Evolutionary conservation across 1,284 basidiomycete species (phyloP), one percentile per base, ranked within the genome.

Genomic region (Blastosporella zonata): DNA sequence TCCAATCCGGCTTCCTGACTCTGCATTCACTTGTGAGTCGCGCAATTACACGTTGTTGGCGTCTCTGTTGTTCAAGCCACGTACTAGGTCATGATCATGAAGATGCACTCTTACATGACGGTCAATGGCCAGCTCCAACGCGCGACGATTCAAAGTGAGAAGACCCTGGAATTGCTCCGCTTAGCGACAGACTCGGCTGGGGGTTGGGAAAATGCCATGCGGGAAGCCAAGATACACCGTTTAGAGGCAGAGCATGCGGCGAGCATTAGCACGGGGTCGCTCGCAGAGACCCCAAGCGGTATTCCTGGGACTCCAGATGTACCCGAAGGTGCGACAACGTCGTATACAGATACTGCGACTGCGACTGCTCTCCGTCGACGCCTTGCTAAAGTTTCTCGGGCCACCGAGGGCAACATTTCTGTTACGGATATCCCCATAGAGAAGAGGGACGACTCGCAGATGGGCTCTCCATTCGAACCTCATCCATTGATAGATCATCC

Each of bases 1-100:
- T 98, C 1, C 96, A 99, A 67, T 93, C 93, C 0, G 95, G 95
- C 6, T 98, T 94, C 69, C 75, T 98, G 45, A 95, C 93, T 0
- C 70, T 98, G n/a, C 96, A 95, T 66, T 83, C 87, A 10, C 71
- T 97, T 6, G 85, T 84, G 55, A 49, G 78, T 63, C 10, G 21
- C 27, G 12, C 27, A 37, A 48, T 49, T 39, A 13, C 37, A 27
- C 31, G 17, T 28, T 10, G 12, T 28, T 12, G 10, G 17, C 40
- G 49, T 25, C 22, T n/a, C 36, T 5, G 31, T 13, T 47, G 29
- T 27, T 43, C 1, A 49, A 43, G 20, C 18, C n/a, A 50, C 22
- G 41, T 17, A 21, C 15, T 15, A 83, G 81, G 79, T 87, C 49
- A 88, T 96, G 85, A 81, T 96, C 59, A 97, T 97, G 93, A 97